These are phyloP conservation scores for Nicotiana sylvestris DNA, from an alignment of 257 asterid genomes.

Conservation along the genomic window DNA sequence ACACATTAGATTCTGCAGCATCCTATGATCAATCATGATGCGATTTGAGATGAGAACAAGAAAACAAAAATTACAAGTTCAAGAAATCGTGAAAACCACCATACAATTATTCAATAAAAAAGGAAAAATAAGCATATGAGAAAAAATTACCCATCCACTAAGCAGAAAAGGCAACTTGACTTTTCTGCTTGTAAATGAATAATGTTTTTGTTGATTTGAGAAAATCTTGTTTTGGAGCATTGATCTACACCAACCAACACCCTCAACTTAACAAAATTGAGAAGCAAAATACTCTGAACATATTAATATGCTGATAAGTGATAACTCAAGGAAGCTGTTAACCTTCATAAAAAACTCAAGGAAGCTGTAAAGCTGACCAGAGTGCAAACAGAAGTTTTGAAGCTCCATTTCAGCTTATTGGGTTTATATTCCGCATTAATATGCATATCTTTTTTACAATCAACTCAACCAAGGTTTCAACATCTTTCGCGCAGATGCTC, in stretches of 20 bases:
- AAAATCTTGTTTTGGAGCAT: neutral
- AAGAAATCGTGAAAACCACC: neutral
- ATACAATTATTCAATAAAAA: neutral
- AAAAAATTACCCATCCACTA: neutral
- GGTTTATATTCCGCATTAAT: neutral
- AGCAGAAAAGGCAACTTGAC: neutral
- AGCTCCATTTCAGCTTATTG: neutral
- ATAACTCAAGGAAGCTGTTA: neutral
- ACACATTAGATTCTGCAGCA: neutral
- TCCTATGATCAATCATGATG: neutral
- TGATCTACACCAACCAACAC: neutral
- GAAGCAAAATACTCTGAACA: neutral
- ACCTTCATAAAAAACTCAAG: neutral
- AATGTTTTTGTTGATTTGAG: neutral
- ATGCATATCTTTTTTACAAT: neutral
- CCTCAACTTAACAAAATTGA: neutral
- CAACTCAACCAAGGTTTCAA: conserved; percentile 6
- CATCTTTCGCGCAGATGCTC: neutral
- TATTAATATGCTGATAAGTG: no score
- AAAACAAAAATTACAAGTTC: neutral
- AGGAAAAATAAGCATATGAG: neutral
- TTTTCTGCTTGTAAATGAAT: neutral
- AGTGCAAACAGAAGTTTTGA: neutral
- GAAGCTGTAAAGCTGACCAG: neutral
- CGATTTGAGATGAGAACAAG: neutral